Conservation (phyloP, 148 eudicot species). For the Camellia japonica region DNA sequence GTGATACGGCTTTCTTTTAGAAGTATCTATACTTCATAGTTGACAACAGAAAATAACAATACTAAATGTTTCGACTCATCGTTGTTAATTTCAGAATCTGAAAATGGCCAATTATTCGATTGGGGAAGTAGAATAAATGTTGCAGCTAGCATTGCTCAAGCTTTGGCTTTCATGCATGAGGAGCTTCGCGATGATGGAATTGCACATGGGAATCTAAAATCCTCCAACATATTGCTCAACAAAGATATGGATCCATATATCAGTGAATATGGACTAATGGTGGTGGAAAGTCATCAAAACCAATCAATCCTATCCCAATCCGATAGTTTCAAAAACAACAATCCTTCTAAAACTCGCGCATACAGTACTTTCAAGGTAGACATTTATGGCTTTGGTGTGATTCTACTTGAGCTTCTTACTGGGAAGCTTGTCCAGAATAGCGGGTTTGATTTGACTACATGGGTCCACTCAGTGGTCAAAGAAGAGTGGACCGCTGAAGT, state of each 20-base stretch:
- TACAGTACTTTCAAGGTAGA: constrained; percentile 31
- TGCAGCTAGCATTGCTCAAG: constrained; percentile 29
- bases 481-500: constrained; percentile 45
- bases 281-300: constrained; percentile 19
- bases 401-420: constrained; percentile 46
- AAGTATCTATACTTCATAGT: too few relatives aligned
- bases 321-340: constrained; percentile 11
- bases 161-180: constrained; percentile 45
- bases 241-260: constrained; percentile 37
- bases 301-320: constrained; percentile 5
- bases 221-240: constrained; percentile 47
- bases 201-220: constrained; percentile 51
- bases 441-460: constrained; percentile 34
- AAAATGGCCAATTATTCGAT: constrained; percentile 26
- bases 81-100: constrained; percentile 28
- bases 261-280: constrained; percentile 52
- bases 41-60: neutral
- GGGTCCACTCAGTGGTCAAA: constrained; percentile 39
- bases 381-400: constrained; percentile 33
- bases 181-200: constrained; percentile 29
- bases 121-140: constrained; percentile 47
- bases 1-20: too few relatives aligned
- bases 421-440: constrained; percentile 40
- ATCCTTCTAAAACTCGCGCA: constrained; percentile 3
- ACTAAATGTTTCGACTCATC: neutral